phyloP scores from a whole-genome alignment of 2,329 filamentous ascomycete genomes.

The Colletotrichum tanaceti region DNA sequence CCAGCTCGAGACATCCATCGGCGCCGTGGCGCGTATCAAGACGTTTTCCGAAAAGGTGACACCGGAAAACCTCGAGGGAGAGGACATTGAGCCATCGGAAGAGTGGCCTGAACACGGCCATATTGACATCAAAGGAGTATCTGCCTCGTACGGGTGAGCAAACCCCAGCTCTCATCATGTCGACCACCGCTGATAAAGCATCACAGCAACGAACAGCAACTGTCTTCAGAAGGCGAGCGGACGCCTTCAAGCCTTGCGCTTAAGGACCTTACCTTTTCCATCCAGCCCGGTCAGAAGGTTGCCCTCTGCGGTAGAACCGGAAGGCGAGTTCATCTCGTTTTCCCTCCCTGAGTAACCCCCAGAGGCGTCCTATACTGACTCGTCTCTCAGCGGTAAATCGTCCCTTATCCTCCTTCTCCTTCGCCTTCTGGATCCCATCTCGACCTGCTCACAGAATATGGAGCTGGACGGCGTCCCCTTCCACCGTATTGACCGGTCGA shows the following conservation, averaged over 20 bases:
- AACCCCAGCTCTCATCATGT: not conserved
- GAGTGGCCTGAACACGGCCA: slow-evolving; percentile 41
- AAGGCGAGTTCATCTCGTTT: slow-evolving; percentile 30
- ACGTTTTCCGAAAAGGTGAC: slow-evolving; percentile 40
- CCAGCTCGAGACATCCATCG: slow-evolving; percentile 43
- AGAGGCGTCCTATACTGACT: not conserved
- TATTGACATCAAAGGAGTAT: slow-evolving; percentile 41
- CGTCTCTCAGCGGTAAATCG: slow-evolving; percentile 48
- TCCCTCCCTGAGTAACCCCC: too few species aligned
- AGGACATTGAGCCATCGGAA: slow-evolving; percentile 27
- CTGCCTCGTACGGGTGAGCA: slow-evolving; percentile 38
- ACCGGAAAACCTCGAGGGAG: slow-evolving; percentile 34
- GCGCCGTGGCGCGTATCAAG: slow-evolving; percentile 42
- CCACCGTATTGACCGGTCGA: slow-evolving; percentile 50
- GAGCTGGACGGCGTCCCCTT: slow-evolving; percentile 54
- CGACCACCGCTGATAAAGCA: not conserved
- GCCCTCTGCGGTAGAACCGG: slow-evolving; percentile 45
- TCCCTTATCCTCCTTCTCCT: slow-evolving; percentile 50
- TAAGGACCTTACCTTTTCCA: slow-evolving; percentile 36
- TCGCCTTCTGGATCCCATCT: slow-evolving; percentile 49
- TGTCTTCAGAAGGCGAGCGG: not conserved
- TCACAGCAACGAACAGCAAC: slow-evolving; percentile 24
- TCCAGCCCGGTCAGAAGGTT: slow-evolving; percentile 41
- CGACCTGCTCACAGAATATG: slow-evolving; percentile 43
- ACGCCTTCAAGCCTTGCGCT: slow-evolving; percentile 28